A percentile compares a stretch with the other conserved stretches of the same genome.
phyloP scores from a whole-genome alignment of 352 stramenopile genomes.

The Globisporangium polare region DNA sequence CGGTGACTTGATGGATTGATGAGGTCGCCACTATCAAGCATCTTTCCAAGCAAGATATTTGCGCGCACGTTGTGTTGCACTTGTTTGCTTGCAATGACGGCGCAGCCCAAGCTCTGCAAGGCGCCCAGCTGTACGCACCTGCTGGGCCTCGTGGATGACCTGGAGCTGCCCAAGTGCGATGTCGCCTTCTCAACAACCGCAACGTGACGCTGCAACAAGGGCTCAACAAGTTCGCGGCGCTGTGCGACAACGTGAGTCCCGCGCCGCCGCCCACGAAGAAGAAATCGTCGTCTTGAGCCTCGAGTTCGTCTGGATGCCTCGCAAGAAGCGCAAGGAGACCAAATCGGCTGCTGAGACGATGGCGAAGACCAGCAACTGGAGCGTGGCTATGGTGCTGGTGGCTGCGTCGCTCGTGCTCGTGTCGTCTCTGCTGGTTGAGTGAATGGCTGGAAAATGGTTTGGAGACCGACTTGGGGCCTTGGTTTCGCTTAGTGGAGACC shows the following conservation, averaged over 20 bases:
- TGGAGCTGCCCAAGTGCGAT: conserved; percentile 52
- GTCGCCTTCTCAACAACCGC: conserved; percentile 32
- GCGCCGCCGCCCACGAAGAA: conserved; percentile 38
- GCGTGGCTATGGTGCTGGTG: not conserved
- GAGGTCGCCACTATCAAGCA: not conserved
- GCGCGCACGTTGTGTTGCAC: not conserved
- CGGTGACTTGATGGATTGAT: not conserved
- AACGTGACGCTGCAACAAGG: conserved; percentile 52
- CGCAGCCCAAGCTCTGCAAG: conserved; percentile 37
- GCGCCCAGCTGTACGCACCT: conserved; percentile 41
- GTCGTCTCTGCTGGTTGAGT: not conserved
- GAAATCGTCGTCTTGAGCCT: conserved; percentile 18
- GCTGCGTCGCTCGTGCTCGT: not conserved
- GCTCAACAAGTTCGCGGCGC: conserved; percentile 40
- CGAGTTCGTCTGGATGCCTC: not conserved
- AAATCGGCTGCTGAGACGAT: not conserved
- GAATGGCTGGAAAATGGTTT: not conserved
- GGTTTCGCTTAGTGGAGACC: not conserved
- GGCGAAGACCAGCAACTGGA: not conserved
- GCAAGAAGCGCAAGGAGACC: conserved; percentile 7
- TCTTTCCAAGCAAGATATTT: not conserved
- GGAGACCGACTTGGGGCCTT: not conserved
- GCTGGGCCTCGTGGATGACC: conserved; percentile 53
- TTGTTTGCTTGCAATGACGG: too few species aligned
- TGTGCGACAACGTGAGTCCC: conserved; percentile 32